Percentiles rank a stretch among this genome's conserved stretches.
These are phyloP conservation scores for Miscanthus lutarioriparius DNA, from an alignment of 176 grass and related monocot genomes.

Conservation along the genomic window DNA sequence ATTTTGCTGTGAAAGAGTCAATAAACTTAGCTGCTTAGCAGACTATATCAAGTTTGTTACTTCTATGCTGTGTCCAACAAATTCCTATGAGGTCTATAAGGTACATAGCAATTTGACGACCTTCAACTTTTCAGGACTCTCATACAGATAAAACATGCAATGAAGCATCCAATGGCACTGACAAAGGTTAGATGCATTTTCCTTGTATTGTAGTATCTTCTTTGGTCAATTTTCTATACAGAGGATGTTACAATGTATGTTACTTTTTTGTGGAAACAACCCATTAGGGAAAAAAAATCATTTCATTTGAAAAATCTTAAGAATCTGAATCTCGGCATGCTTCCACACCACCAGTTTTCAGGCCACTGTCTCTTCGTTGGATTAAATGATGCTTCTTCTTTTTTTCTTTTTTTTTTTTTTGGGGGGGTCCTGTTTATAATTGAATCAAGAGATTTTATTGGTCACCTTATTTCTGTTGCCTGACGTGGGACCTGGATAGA, in stretches of 20 bases:
- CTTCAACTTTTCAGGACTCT: constrained; percentile 39
- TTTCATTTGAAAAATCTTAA: not conserved
- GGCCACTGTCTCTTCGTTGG: not conserved
- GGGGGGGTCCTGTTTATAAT: not conserved
- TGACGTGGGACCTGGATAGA: not conserved
- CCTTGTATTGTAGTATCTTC: constrained; percentile 3
- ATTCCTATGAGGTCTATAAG: not conserved
- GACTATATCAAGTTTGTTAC: not conserved
- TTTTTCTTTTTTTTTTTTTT: no score
- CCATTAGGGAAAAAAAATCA: not conserved
- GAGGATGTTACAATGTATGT: not conserved
- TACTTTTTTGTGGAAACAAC: not conserved
- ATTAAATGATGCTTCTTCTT: not conserved
- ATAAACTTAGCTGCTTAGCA: not conserved
- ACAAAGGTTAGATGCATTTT: constrained; percentile 35
- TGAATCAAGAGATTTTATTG: not conserved
- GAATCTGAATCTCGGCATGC: not conserved
- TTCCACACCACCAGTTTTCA: not conserved
- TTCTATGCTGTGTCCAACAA: not conserved
- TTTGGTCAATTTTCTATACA: not conserved
- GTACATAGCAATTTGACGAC: constrained; percentile 11
- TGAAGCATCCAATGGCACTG: constrained; percentile 17
- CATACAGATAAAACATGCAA: constrained; percentile 8
- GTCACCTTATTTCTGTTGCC: not conserved
- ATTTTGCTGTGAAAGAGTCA: not conserved